These are phyloP conservation scores for Malus hybrid DNA, from an alignment of 331 rosid genomes.

Conservation along the genomic window DNA sequence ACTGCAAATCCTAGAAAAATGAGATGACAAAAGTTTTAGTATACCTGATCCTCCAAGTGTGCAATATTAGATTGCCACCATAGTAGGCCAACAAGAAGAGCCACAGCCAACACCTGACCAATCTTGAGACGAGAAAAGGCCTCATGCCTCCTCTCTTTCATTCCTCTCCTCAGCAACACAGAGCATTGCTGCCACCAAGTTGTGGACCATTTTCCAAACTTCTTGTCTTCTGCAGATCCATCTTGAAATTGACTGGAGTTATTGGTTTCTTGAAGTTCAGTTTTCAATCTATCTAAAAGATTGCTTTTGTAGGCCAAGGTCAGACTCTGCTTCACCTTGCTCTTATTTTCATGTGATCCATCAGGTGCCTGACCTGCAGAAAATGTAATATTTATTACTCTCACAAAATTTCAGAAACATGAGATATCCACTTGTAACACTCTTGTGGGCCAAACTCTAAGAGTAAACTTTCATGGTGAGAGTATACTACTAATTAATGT, in stretches of 20 bases:
- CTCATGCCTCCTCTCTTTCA: conserved; percentile 55
- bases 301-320: conserved; percentile 27
- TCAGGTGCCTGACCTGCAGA: conserved; percentile 34
- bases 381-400: no score
- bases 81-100: conserved; percentile 51
- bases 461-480: not conserved
- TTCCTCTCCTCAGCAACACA: conserved; percentile 55
- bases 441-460: not conserved
- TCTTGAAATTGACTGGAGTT: conserved; percentile 3
- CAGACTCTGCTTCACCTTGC: conserved; percentile 32
- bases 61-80: conserved; percentile 54
- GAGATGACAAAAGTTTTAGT: no score
- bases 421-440: not conserved
- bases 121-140: conserved; percentile 50
- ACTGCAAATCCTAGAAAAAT: not conserved
- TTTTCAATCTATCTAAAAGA: conserved; percentile 23
- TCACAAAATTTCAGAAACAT: not conserved
- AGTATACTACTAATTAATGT: not conserved
- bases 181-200: conserved; percentile 68
- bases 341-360: conserved; percentile 26
- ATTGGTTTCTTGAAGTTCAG: conserved; percentile 20
- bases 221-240: conserved; percentile 19
- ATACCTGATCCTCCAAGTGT: conserved; percentile 65
- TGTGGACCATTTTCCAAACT: conserved; percentile 43
- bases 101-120: conserved; percentile 34